Evolutionary conservation across 2,329 filamentous ascomycete species (phyloP).

Genomic region (Verticillium klebahnii): DNA sequence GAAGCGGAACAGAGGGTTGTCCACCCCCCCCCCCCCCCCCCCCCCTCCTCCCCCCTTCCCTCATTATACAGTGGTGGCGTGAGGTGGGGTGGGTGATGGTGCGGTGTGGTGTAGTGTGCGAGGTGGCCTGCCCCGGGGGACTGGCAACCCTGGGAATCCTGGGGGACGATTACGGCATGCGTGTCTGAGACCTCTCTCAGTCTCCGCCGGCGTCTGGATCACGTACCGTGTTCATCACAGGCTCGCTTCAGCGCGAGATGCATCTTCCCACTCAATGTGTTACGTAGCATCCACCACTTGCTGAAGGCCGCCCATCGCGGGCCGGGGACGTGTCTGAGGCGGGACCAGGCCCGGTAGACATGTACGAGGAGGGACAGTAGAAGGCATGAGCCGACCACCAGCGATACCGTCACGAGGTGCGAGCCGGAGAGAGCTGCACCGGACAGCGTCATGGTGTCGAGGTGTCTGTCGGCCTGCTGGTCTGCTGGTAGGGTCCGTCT

Average conservation of each 20-base stretch:
- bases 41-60: too few relatives aligned
- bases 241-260: constrained; percentile 15
- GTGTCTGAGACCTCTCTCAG: constrained; percentile 11
- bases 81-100: too few relatives aligned
- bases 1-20: neutral
- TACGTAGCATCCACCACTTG: constrained; percentile 26
- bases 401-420: constrained; percentile 1
- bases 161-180: constrained; percentile 5
- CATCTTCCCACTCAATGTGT: constrained; percentile 15
- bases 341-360: constrained; percentile 21
- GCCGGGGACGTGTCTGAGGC: constrained; percentile 27
- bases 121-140: neutral
- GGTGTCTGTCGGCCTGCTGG: neutral
- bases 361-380: constrained; percentile 7
- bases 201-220: constrained; percentile 1
- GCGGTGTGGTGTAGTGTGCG: neutral
- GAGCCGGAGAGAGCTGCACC: neutral
- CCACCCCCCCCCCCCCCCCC: too few relatives aligned
- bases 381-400: constrained; percentile 3
- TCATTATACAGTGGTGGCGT: neutral
- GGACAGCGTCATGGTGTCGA: constrained; percentile 5
- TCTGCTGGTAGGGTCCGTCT: neutral
- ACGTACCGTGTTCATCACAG: constrained; percentile 13
- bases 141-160: neutral
- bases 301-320: constrained; percentile 26